Conservation (phyloP, 2,329 filamentous ascomycete genomes). For the Fusarium pilosicola region DNA sequence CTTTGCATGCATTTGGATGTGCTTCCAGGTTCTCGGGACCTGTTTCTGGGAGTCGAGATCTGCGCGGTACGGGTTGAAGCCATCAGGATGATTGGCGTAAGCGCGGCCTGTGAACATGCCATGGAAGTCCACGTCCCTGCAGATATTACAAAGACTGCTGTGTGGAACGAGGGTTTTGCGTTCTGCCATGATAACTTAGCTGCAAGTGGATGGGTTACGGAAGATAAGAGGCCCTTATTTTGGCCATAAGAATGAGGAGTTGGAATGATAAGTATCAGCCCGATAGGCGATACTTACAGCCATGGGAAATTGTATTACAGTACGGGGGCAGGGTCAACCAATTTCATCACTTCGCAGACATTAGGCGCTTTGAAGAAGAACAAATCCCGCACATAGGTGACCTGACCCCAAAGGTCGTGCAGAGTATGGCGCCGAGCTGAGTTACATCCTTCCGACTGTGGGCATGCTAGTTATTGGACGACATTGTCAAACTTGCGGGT, state of each 20-base stretch:
- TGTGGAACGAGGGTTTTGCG: not conserved
- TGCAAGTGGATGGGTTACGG: not conserved
- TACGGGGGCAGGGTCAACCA: no score
- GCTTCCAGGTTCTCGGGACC: not conserved
- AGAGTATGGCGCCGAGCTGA: not conserved
- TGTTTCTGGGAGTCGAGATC: not conserved
- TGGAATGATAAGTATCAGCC: no score
- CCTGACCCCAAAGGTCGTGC: not conserved
- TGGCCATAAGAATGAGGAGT: no score
- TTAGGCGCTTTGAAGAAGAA: rapidly evolving
- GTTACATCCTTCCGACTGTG: rapidly evolving
- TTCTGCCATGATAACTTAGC: not conserved
- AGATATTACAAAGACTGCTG: not conserved
- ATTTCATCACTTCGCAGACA: rapidly evolving
- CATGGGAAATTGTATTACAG: rapidly evolving
- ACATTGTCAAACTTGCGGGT: rapidly evolving
- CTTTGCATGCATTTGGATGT: not conserved
- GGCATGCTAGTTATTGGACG: not conserved
- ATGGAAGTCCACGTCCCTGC: not conserved
- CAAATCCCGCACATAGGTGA: not conserved
- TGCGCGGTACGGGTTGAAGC: not conserved
- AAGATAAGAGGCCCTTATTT: rapidly evolving
- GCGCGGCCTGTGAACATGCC: not conserved
- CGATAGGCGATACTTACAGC: not conserved
- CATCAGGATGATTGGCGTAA: not conserved